phyloP scores from a whole-genome alignment of 2,329 filamentous ascomycete genomes.

The Fusarium sp. region DNA sequence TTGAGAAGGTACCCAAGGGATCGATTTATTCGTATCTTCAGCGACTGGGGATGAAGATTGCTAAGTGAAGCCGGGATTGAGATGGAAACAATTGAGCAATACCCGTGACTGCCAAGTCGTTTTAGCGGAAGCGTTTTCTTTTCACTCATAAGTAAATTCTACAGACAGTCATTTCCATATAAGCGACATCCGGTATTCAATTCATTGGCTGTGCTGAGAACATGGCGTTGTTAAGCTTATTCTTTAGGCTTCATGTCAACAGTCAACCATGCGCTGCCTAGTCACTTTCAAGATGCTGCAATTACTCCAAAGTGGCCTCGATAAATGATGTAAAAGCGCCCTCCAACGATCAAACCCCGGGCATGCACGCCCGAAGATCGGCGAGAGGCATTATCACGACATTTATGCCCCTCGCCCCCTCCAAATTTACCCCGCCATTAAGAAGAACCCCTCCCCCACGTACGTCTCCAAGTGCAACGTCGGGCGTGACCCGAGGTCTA shows the following conservation, averaged over 20 bases:
- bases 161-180: background rate
- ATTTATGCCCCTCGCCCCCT: background rate
- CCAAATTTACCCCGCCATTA: slow-evolving; percentile 32
- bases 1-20: slow-evolving; percentile 25
- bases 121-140: background rate
- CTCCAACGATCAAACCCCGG: slow-evolving; percentile 11
- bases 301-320: background rate
- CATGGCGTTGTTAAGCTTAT: background rate
- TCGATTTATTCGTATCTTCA: slow-evolving; percentile 37
- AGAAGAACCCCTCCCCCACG: slow-evolving; percentile 16
- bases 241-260: background rate
- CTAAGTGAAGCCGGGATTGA: background rate
- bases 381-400: slow-evolving; percentile 33
- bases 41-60: slow-evolving; percentile 31
- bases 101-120: background rate
- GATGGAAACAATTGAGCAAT: background rate
- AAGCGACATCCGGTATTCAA: background rate
- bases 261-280: too few relatives aligned
- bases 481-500: slow-evolving; percentile 18
- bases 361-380: slow-evolving; percentile 21
- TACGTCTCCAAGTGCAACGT: slow-evolving; percentile 7
- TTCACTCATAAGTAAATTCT: background rate
- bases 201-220: background rate
- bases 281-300: background rate
- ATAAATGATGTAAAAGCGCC: background rate